Evolutionary conservation across 192 early-diverging fungal species (phyloP).

Genomic region (Kickxella alabastrina): DNA sequence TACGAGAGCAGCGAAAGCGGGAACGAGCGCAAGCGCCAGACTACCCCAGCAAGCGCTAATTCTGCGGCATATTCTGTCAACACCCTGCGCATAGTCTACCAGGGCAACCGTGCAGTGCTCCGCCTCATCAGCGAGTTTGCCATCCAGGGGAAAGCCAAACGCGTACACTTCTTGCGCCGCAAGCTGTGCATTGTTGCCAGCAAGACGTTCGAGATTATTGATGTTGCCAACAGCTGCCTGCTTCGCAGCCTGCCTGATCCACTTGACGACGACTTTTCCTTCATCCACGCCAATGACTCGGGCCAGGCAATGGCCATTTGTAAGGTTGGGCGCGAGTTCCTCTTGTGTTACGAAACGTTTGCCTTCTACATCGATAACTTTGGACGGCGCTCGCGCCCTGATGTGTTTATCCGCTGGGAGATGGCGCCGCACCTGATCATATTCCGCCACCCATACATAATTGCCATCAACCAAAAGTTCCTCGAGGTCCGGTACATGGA

Average conservation of each 20-base stretch:
- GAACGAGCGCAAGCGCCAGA: constrained; percentile 1
- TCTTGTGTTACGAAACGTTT: constrained; percentile 90
- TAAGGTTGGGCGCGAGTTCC: constrained; percentile 62
- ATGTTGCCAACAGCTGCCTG: constrained; percentile 48
- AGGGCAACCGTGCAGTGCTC: constrained; percentile 16
- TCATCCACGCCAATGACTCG: constrained; percentile 21
- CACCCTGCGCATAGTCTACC: constrained; percentile 34
- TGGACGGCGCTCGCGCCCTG: constrained; percentile 65
- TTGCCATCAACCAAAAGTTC: constrained; percentile 84
- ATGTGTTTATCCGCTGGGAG: constrained; percentile 83
- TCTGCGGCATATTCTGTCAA: not conserved
- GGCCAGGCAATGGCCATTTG: constrained; percentile 37
- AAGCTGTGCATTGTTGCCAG: constrained; percentile 83
- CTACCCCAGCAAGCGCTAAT: not conserved
- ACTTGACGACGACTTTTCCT: constrained; percentile 50
- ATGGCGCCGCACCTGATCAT: constrained; percentile 76
- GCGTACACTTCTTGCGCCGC: constrained; percentile 77
- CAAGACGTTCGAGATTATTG: constrained; percentile 94
- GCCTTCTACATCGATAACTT: constrained; percentile 89
- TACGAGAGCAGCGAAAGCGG: constrained; percentile 13
- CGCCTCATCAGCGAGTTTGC: constrained; percentile 47
- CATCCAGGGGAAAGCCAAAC: constrained; percentile 57
- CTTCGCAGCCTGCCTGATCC: constrained; percentile 36
- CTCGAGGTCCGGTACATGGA: constrained; percentile 83
- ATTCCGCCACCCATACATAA: constrained; percentile 73